These are phyloP conservation scores for Irpex rosettiformis DNA, from an alignment of 1,284 basidiomycete species.

Conservation along the genomic window DNA sequence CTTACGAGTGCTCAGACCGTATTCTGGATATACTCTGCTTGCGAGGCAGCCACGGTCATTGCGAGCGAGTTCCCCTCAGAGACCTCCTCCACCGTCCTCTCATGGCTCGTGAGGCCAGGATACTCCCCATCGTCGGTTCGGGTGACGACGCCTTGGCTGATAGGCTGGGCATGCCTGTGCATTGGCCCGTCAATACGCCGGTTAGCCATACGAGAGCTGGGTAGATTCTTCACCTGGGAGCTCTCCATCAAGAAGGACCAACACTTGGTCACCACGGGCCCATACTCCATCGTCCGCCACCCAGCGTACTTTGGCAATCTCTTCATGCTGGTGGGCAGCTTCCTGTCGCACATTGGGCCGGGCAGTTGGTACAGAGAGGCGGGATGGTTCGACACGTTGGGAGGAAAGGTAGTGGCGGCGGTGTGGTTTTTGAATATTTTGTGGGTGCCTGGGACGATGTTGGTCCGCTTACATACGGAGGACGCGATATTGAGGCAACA, in stretches of 20 bases:
- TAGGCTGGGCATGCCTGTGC: not conserved
- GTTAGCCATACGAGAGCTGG: constrained; percentile 1
- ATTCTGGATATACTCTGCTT: not conserved
- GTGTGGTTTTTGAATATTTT: not conserved
- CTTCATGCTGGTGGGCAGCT: not conserved
- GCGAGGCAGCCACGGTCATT: constrained; percentile 1
- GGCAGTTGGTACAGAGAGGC: constrained; percentile 11
- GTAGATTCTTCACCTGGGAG: constrained; percentile 8
- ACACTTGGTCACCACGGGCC: not conserved
- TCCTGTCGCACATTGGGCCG: constrained; percentile 1
- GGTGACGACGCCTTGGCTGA: constrained; percentile 2
- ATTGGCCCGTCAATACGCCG: not conserved
- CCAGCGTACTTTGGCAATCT: constrained; percentile 2
- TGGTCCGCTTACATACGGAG: constrained; percentile 1
- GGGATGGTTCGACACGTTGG: not conserved
- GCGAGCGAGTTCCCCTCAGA: not conserved
- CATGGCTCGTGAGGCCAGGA: not conserved
- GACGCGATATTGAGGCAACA: constrained; percentile 2
- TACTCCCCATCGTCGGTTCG: not conserved
- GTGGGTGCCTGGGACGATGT: not conserved
- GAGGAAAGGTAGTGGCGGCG: constrained; percentile 2
- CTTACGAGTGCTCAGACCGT: not conserved
- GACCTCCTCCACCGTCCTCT: not conserved
- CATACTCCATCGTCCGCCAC: constrained; percentile 7
- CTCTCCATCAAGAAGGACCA: constrained; percentile 7